Percentiles rank a stretch among this genome's conserved stretches.
Evolutionary conservation across 2,329 filamentous ascomycete genomes (phyloP).

Genomic region (Venturia pyrina): DNA sequence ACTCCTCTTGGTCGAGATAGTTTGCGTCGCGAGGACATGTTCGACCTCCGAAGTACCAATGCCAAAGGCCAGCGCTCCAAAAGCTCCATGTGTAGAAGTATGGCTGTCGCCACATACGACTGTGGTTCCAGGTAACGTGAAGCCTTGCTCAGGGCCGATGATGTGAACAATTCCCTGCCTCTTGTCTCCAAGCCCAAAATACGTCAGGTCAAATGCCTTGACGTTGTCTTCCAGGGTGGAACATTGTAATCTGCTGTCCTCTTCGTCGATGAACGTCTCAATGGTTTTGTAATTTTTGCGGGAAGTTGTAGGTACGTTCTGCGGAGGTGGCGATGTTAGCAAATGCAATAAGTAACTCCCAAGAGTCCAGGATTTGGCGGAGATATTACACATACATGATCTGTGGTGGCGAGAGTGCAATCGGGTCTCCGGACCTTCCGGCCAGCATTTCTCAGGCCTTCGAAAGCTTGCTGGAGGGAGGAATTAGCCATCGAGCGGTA

Average conservation of each 20-base stretch:
- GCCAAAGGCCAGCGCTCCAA: conserved; percentile 87
- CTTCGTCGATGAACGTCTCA: conserved; percentile 86
- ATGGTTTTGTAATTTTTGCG: conserved; percentile 92
- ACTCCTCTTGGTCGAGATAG: conserved; percentile 84
- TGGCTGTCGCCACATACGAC: conserved; percentile 97
- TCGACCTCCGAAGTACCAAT: conserved; percentile 98
- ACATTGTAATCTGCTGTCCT: conserved; percentile 87
- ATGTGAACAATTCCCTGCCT: conserved; percentile 97
- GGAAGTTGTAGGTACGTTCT: conserved; percentile 90
- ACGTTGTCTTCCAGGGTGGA: conserved; percentile 96
- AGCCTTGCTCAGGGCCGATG: conserved; percentile 96
- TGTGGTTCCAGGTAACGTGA: conserved; percentile 93
- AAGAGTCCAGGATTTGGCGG: not conserved
- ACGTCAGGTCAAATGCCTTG: conserved; percentile 90
- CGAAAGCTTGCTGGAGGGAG: conserved; percentile 73
- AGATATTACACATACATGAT: conserved; percentile 62
- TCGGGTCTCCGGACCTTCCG: conserved; percentile 86
- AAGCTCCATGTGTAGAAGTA: conserved; percentile 95
- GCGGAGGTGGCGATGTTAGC: conserved; percentile 16
- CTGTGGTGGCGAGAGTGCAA: conserved; percentile 91
- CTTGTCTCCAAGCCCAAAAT: conserved; percentile 93
- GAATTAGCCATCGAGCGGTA: conserved; percentile 11
- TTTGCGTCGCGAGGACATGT: conserved; percentile 95
- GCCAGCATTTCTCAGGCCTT: conserved; percentile 82
- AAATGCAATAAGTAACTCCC: not conserved